Base-by-base conservation (phyloP, 352 stramenopile genomes). In the Globisporangium splendens region DNA sequence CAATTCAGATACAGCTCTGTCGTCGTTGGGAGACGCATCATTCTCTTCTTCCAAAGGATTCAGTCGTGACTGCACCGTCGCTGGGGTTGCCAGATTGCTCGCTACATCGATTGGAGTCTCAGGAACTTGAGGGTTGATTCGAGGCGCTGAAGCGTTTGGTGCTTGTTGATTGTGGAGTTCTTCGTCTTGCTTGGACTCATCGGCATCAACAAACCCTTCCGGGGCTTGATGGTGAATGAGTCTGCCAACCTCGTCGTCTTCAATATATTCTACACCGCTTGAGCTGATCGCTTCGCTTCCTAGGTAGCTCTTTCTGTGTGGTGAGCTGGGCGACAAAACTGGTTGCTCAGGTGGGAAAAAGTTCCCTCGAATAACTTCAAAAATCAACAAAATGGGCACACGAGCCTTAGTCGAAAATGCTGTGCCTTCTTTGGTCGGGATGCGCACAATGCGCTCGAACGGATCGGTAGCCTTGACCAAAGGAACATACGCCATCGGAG, bases 401-500 rank as follows among this genome's bases (percentile, higher is more conserved):
- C 86, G 84, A 17, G 83, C 83, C 54, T 96, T 94, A 10, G 86
- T 96, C 13, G 84, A 94, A 50, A 96, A 96, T 0, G 83, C 86
- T 1, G 86, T 94, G 38, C 86, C 86, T 83, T 96, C 86, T 41
- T 91, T 92, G 1, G 77, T 82, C 7, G 85, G 85, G 56, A 96
- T 91, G 22, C 79, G 78, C 35, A 93, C 77, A 33, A 96, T 93
- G 12, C 85, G 85, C 62, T 96, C 87, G 56, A 94, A 94, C 21
- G 88, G 85, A 56, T 96, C 88, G 1, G 86, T 94, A 8, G 86
- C 88, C 56, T 95, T 94, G 17, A 91, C 83, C 13, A 95, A 69
- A 8, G 88, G 88, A 12, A 96, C 86, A 56, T 95, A 96, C 17
- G 86, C 88, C 81, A 95, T 94, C 2, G 84, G 84, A n/a, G 84